Base-by-base conservation (phyloP, 164 flowering plant genomes). In the Dillenia turbinata region DNA sequence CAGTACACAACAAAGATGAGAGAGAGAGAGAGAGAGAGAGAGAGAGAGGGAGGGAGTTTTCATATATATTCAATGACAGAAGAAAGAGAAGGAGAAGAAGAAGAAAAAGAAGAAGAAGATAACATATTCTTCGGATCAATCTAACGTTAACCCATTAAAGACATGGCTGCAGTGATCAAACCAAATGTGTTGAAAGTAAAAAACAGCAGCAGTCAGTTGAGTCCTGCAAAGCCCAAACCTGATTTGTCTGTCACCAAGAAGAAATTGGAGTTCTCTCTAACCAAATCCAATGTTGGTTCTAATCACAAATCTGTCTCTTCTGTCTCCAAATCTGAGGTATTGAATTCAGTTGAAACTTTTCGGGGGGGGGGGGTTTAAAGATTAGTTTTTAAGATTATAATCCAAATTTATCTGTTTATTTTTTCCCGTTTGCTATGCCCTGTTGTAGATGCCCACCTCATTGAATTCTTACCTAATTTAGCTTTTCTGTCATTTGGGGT, bases 241-340 rank as follows among this genome's bases (percentile, higher is more conserved):
- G 77, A 68, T 69, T 49, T 70, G 45, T 70, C 82, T 40, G 12
- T 65, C 19, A 68, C 60, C 47, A 76, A 66, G 72, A 87, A 71
- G 76, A 80, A 75, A 70, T 60, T 71, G 70, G 81, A 76, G 60
- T 76, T 72, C 74, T 78, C 86, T 9, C 33, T 65, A 59, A 68
- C 48, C 66, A 83, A 70, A 59, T 75, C 47, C 24, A 55, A 71
- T 40, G 24, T 58, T 63, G 84, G 71, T 70, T 64, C 79, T 0
- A 84, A 74, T 67, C 63, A 51, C 5, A 81, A 72, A 82, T 67
- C 81, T 56, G 67, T 65, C 15, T 51, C 81, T 2, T 52, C 61
- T 52, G 56, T 60, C 61, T 51, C 59, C 0, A 85, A 85, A 81
- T 60, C 86, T 43, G 85, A 80, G 89, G 89, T 85, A 33, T 6